Evolutionary conservation across 2,329 filamentous ascomycete species (phyloP).

Genomic region (Exophiala sp.): DNA sequence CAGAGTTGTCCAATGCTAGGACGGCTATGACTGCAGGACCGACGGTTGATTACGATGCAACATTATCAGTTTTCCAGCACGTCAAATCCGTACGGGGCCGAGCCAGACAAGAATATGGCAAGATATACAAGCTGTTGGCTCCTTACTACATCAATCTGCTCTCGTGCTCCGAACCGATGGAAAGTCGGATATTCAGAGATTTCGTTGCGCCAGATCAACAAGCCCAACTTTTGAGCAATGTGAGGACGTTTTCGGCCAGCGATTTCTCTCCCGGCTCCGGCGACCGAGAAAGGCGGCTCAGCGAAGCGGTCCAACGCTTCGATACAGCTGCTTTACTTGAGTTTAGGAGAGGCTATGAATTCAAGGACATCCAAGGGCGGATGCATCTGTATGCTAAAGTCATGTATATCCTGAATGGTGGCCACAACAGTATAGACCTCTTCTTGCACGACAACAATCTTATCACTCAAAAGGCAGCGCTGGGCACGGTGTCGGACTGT

Average conservation of each 20-base stretch:
- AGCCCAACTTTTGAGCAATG: conserved; percentile 77
- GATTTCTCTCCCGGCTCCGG: conserved; percentile 72
- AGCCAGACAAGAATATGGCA: conserved; percentile 84
- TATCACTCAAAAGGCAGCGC: conserved; percentile 64
- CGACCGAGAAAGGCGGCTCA: conserved; percentile 64
- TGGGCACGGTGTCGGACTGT: conserved; percentile 74
- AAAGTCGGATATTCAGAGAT: conserved; percentile 72
- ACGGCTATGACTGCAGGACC: conserved; percentile 30
- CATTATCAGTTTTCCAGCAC: conserved; percentile 63
- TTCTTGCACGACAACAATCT: conserved; percentile 87
- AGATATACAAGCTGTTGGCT: conserved; percentile 77
- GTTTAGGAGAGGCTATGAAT: conserved; percentile 87
- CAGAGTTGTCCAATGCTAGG: conserved; percentile 51
- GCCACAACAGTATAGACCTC: conserved; percentile 68
- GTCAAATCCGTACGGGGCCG: conserved; percentile 74
- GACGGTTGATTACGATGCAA: conserved; percentile 53
- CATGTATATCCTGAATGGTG: conserved; percentile 73
- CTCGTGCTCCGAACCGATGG: conserved; percentile 58
- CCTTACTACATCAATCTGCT: conserved; percentile 84
- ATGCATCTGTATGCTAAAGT: conserved; percentile 90
- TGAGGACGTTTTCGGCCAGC: conserved; percentile 70
- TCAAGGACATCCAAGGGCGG: conserved; percentile 76
- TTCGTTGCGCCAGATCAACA: conserved; percentile 86
- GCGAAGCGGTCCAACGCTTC: conserved; percentile 71
- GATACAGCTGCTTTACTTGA: conserved; percentile 85